Conservation (phyloP, 2,329 filamentous ascomycete genomes). For the Botrytis cinerea region DNA sequence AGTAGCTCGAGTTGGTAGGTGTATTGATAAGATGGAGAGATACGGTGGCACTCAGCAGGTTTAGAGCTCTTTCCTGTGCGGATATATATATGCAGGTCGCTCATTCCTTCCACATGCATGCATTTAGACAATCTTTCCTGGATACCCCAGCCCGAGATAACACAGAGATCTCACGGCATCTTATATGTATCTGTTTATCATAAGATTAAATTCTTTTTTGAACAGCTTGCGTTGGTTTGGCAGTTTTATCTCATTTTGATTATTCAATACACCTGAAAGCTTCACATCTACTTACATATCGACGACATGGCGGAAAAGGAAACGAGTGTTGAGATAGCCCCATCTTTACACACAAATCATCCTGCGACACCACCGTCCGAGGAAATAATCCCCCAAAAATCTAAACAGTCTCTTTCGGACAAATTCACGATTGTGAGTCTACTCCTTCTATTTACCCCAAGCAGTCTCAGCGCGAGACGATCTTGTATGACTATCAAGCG, state of each 20-base stretch:
- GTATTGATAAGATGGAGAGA: not conserved
- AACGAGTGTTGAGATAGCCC: not conserved
- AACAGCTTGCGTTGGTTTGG: not conserved
- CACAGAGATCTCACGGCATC: not conserved
- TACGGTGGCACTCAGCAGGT: not conserved
- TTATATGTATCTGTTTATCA: not conserved
- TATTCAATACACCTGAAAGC: not conserved
- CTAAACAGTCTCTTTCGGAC: slow-evolving; percentile 37
- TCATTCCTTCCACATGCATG: not conserved
- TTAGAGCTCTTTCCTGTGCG: not conserved
- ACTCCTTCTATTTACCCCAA: not conserved
- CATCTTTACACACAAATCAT: not conserved
- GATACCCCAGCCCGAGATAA: not conserved
- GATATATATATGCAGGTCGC: not conserved
- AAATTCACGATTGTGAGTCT: slow-evolving; percentile 37
- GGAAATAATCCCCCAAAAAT: slow-evolving; percentile 27
- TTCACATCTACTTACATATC: not conserved
- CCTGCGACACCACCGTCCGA: slow-evolving; percentile 10
- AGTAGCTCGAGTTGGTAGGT: not conserved
- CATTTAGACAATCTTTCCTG: not conserved
- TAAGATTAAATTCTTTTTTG: not conserved
- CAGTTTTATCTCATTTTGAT: not conserved
- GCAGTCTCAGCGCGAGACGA: not conserved
- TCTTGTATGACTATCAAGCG: not conserved
- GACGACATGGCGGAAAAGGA: slow-evolving; percentile 9